phyloP scores from a whole-genome alignment of 129 eudicot species.

The Mikania micrantha region DNA sequence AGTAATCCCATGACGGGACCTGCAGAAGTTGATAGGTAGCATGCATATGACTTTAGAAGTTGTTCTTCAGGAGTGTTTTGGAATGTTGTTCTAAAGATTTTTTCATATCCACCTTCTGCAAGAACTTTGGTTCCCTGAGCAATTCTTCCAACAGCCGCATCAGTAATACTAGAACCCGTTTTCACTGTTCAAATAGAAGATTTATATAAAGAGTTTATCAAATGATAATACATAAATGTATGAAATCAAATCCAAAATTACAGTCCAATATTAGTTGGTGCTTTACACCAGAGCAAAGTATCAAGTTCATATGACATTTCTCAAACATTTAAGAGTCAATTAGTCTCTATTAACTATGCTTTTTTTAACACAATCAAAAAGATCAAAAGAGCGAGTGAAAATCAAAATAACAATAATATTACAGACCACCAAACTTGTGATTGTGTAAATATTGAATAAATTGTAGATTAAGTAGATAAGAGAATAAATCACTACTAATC shows the following conservation, averaged over 20 bases:
- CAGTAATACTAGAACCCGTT: slow-evolving; percentile 52
- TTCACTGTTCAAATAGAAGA: slow-evolving; percentile 38
- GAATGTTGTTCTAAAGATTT: slow-evolving; percentile 48
- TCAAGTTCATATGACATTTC: not conserved
- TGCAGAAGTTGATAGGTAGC: slow-evolving; percentile 57
- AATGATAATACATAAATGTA: not conserved
- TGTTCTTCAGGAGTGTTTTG: slow-evolving; percentile 45
- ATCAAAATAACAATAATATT: no score
- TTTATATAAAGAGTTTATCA: not conserved
- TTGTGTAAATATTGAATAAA: no score
- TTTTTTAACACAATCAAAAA: no score
- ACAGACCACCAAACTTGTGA: no score
- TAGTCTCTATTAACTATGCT: no score
- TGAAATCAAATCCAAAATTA: not conserved
- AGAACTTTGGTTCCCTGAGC: slow-evolving; percentile 58
- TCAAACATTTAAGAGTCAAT: not conserved
- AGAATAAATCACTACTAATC: not conserved
- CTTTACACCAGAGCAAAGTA: not conserved
- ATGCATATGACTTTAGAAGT: slow-evolving; percentile 49
- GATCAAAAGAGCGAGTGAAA: no score
- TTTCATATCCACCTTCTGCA: slow-evolving; percentile 71
- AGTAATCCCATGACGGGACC: slow-evolving; percentile 62
- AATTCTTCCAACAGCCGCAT: slow-evolving; percentile 58
- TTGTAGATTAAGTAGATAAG: no score
- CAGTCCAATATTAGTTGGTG: not conserved